A percentile compares a stretch with the other conserved stretches of the same genome.
phyloP scores from a whole-genome alignment of 208 protist genomes.

The Phytomonas sp. region DNA sequence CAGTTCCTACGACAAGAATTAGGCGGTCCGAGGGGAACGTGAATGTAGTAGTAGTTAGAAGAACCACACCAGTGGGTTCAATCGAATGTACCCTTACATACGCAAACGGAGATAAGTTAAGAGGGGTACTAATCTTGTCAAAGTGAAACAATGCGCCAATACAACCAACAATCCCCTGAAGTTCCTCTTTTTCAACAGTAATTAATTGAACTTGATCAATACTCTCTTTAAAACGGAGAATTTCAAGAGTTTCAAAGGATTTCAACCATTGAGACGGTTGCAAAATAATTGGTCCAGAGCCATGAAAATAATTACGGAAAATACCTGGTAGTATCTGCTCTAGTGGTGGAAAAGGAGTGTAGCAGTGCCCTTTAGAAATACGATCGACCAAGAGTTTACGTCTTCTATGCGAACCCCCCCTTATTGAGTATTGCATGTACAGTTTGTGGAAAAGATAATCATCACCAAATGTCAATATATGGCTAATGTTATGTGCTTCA shows the following conservation, averaged over 20 bases:
- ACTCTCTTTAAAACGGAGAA: conserved; percentile 60
- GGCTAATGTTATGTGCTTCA: conserved; percentile 45
- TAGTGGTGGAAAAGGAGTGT: conserved; percentile 19
- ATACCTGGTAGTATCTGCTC: conserved; percentile 22
- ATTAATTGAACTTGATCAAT: conserved; percentile 38
- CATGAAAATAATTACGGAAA: conserved; percentile 68
- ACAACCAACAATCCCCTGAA: conserved; percentile 65
- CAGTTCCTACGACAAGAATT: conserved; percentile 50
- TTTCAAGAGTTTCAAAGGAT: conserved; percentile 47
- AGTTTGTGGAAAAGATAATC: conserved; percentile 70
- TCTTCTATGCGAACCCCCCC: not conserved
- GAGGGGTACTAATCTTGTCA: conserved; percentile 22
- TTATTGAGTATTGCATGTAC: conserved; percentile 11
- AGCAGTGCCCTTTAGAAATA: conserved; percentile 39
- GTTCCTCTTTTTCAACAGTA: conserved; percentile 39
- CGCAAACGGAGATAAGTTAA: conserved; percentile 48
- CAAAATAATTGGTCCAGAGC: conserved; percentile 43
- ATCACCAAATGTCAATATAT: conserved; percentile 66
- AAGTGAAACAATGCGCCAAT: conserved; percentile 57
- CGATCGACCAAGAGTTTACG: conserved; percentile 38
- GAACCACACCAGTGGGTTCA: conserved; percentile 51
- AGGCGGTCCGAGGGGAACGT: conserved; percentile 66
- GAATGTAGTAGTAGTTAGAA: conserved; percentile 71
- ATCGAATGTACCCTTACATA: conserved; percentile 61
- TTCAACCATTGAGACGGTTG: conserved; percentile 60